Percentiles rank a stretch among this genome's conserved stretches.
phyloP scores from a whole-genome alignment of 2,329 filamentous ascomycete species.

The Fusarium caatingaense region DNA sequence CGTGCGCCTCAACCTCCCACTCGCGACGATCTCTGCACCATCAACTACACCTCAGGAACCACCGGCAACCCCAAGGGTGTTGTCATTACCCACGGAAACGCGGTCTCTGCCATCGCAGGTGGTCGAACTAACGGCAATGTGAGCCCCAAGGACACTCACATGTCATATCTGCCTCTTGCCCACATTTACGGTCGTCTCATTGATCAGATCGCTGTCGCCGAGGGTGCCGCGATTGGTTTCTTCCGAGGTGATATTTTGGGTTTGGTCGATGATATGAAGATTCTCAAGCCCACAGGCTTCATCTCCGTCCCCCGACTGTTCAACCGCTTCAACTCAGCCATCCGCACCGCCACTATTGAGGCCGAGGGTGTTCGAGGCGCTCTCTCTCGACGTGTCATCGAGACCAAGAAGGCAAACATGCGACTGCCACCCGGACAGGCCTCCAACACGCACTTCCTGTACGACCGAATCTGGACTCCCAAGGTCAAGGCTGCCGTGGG shows the following conservation, averaged over 20 bases:
- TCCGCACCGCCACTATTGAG: slow-evolving; percentile 82
- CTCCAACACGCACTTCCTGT: slow-evolving; percentile 81
- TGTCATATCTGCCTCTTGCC: slow-evolving; percentile 92
- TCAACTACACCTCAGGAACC: slow-evolving; percentile 91
- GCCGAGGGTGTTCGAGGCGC: slow-evolving; percentile 83
- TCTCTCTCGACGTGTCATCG: slow-evolving; percentile 82
- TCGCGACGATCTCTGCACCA: slow-evolving; percentile 83
- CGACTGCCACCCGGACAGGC: slow-evolving; percentile 77
- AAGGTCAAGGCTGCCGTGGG: slow-evolving; percentile 89
- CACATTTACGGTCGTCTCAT: slow-evolving; percentile 92
- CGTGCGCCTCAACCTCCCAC: slow-evolving; percentile 77
- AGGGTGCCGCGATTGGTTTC: slow-evolving; percentile 83
- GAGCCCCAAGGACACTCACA: slow-evolving; percentile 67
- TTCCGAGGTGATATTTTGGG: slow-evolving; percentile 92
- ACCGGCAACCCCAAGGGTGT: slow-evolving; percentile 87
- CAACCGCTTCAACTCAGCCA: slow-evolving; percentile 87
- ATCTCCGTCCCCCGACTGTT: slow-evolving; percentile 91
- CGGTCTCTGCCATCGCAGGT: slow-evolving; percentile 76
- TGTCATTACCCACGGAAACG: slow-evolving; percentile 82
- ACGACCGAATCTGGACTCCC: slow-evolving; percentile 89
- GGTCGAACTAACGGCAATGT: slow-evolving; percentile 68
- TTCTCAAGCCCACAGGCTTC: slow-evolving; percentile 84
- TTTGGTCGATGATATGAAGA: slow-evolving; percentile 90
- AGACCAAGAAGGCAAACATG: slow-evolving; percentile 83
- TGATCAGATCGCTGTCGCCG: slow-evolving; percentile 79